These are phyloP conservation scores for Paramecium pentaurelia DNA, from an alignment of 73 alveolate species.

Conservation along the genomic window DNA sequence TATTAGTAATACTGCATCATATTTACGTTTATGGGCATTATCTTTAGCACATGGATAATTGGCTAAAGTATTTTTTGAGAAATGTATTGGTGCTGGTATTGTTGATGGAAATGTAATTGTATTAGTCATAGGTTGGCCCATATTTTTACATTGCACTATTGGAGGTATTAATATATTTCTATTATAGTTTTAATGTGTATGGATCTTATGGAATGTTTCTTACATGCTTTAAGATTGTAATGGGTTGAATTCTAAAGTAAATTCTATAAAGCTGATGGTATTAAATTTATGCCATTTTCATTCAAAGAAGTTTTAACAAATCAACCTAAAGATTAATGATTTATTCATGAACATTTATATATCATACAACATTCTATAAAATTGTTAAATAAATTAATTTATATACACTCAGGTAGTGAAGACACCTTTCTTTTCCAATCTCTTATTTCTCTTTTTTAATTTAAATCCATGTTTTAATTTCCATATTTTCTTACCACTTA, in stretches of 20 bases:
- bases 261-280: conserved; percentile 96
- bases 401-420: conserved; percentile 56
- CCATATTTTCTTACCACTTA: conserved; percentile 54
- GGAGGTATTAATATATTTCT: conserved; percentile 49
- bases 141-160: conserved; percentile 82
- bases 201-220: conserved; percentile 98
- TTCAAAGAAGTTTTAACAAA: conserved; percentile 43
- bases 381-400: neutral
- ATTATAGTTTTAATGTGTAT: conserved; percentile 92
- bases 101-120: conserved; percentile 70
- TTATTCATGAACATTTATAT: neutral
- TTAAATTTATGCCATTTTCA: conserved; percentile 87
- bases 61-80: conserved; percentile 95
- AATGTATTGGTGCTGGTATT: conserved; percentile 81
- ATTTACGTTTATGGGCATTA: conserved; percentile 98
- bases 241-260: conserved; percentile 99
- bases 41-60: conserved; percentile 98
- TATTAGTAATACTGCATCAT: conserved; percentile 97
- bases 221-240: conserved; percentile 96
- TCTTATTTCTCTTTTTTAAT: conserved; percentile 51
- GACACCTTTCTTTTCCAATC: conserved; percentile 60
- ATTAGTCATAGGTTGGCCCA: conserved; percentile 78
- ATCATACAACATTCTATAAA: neutral
- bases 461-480: conserved; percentile 58
- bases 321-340: neutral